A percentile compares a stretch with the other conserved stretches of the same genome.
These are phyloP conservation scores for Hydnomerulius pinastri DNA, from an alignment of 768 basidiomycete species.

Conservation along the genomic window DNA sequence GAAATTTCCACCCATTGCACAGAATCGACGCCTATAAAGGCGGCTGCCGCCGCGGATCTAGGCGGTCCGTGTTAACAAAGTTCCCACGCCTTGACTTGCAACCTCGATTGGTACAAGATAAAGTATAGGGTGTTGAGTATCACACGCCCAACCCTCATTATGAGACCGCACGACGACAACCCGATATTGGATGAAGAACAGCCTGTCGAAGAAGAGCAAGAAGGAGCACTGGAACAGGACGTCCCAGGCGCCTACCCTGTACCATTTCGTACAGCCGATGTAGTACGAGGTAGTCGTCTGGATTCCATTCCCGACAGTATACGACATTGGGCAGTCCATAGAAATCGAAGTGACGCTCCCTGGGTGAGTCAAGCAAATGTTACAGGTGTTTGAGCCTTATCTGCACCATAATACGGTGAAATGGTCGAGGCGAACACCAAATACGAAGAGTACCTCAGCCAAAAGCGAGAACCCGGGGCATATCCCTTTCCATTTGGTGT, in stretches of 20 bases:
- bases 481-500: constrained; percentile 3
- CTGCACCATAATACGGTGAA: constrained; percentile 2
- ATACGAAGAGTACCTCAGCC: constrained; percentile 20
- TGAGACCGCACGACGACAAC: no score
- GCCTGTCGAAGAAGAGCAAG: no score
- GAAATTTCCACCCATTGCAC: no score
- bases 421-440: constrained; percentile 7
- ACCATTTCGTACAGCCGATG: constrained; percentile 5
- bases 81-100: no score
- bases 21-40: no score
- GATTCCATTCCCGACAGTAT: constrained; percentile 8
- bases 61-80: no score
- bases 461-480: background rate
- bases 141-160: no score
- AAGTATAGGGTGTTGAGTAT: no score
- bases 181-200: no score
- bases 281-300: constrained; percentile 19
- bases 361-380: constrained; percentile 17
- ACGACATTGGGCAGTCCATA: constrained; percentile 15
- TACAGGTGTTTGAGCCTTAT: background rate
- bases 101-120: no score
- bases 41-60: no score
- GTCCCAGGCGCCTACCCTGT: constrained; percentile 21
- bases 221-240: background rate
- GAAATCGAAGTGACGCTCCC: background rate